A percentile compares a stretch with the other conserved stretches of the same genome.
phyloP scores from a whole-genome alignment of 129 eudicot genomes.

The Saussurea involucrata region DNA sequence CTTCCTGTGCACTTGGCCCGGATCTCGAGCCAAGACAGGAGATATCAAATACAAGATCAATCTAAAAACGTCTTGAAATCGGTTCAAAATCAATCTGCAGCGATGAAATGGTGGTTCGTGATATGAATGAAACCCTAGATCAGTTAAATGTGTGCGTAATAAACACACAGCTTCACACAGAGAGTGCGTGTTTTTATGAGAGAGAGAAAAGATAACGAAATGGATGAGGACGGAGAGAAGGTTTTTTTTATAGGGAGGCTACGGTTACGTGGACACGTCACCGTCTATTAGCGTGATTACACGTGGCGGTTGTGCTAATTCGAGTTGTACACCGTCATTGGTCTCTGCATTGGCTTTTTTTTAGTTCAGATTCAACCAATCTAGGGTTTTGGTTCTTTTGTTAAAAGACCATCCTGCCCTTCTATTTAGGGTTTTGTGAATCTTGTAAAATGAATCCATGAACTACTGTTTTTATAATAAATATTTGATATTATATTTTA shows the following conservation, averaged over 20 bases:
- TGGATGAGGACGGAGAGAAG: constrained; percentile 46
- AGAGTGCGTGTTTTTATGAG: constrained; percentile 19
- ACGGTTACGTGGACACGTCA: constrained; percentile 53
- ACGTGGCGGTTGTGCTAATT: constrained; percentile 33
- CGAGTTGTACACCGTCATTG: constrained; percentile 24
- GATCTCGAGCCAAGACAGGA: constrained; percentile 90
- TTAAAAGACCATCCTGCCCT: constrained; percentile 10
- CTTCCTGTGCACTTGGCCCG: constrained; percentile 64
- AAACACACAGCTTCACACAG: not conserved
- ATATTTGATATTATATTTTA: no score
- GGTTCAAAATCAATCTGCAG: not conserved
- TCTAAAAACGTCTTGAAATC: constrained; percentile 23
- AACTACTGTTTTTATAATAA: not conserved
- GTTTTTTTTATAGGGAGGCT: constrained; percentile 49
- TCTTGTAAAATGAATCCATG: not conserved
- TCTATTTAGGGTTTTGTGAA: constrained; percentile 25
- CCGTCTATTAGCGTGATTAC: constrained; percentile 28
- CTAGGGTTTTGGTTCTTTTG: constrained; percentile 25
- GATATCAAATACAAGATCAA: constrained; percentile 12
- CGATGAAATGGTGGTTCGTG: not conserved
- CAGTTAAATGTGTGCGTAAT: constrained; percentile 12
- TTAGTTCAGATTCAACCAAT: constrained; percentile 1
- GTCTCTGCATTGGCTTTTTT: not conserved
- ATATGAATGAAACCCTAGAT: constrained; percentile 20
- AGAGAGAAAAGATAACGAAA: constrained; percentile 19